Evolutionary conservation across 1,284 basidiomycete genomes (phyloP).

Genomic region (Cryptococcus maquisensis): DNA sequence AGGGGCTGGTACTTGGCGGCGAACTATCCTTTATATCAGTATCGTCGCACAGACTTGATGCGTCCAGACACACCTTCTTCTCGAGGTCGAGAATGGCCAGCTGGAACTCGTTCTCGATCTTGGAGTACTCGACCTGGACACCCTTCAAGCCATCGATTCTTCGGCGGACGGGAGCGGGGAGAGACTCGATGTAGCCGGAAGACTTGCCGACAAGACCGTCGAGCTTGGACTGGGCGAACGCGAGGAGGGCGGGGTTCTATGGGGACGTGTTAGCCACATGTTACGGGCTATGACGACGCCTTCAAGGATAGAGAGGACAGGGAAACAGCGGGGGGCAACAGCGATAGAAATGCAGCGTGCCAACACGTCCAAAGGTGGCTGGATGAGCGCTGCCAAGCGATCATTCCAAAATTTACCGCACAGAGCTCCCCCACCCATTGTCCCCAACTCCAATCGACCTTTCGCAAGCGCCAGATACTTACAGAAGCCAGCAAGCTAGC

Average conservation of each 20-base stretch:
- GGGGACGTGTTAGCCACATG: background rate
- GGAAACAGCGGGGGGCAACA: no score
- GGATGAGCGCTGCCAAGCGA: no score
- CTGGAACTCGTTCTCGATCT: conserved; percentile 94
- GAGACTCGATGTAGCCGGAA: conserved; percentile 80
- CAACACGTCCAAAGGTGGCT: no score
- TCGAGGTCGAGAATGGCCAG: conserved; percentile 93
- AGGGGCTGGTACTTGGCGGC: conserved; percentile 77
- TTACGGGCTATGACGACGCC: no score
- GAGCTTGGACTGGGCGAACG: conserved; percentile 63
- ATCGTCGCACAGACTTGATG: background rate
- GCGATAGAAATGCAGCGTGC: no score
- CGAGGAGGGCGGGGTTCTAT: conserved; percentile 56
- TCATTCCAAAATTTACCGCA: background rate
- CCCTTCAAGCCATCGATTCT: conserved; percentile 91
- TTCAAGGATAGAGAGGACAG: no score
- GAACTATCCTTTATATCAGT: conserved; percentile 57
- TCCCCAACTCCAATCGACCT: background rate
- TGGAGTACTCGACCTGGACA: conserved; percentile 86
- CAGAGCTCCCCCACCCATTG: background rate
- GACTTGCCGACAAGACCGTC: conserved; percentile 68
- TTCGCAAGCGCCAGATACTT: conserved; percentile 19
- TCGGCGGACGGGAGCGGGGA: conserved; percentile 76
- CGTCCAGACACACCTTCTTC: conserved; percentile 67
- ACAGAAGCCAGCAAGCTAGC: conserved; percentile 48